These are phyloP conservation scores for Pleoardoris graminearum DNA, from an alignment of 2,329 filamentous ascomycete genomes.

Conservation along the genomic window DNA sequence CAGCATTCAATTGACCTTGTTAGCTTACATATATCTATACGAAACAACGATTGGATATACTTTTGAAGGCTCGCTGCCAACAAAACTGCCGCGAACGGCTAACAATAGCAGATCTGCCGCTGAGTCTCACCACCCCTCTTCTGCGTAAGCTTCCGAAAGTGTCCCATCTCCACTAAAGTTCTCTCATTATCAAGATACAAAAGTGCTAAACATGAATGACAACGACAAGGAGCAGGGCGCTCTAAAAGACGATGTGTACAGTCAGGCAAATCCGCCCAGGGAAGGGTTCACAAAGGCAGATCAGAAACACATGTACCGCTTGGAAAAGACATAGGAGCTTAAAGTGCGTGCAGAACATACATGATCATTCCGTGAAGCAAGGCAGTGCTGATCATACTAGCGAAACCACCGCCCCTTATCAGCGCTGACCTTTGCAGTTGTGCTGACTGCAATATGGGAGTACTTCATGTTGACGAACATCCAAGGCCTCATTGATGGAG, in stretches of 20 bases:
- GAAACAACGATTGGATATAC: no score
- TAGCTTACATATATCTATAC: no score
- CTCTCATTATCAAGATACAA: no score
- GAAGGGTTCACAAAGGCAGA: constrained; percentile 34
- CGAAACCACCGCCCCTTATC: constrained; percentile 41
- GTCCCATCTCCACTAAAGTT: no score
- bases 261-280: neutral
- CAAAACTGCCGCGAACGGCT: neutral
- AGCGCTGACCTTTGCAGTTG: constrained; percentile 39
- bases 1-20: no score
- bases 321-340: constrained; percentile 41
- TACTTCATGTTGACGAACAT: constrained; percentile 39
- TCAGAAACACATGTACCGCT: constrained; percentile 37
- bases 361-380: neutral
- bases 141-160: no score
- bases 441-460: constrained; percentile 40
- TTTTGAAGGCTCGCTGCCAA: no score
- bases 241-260: neutral
- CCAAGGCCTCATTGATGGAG: constrained; percentile 37
- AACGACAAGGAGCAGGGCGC: neutral
- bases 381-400: neutral
- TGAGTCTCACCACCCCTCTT: no score
- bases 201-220: neutral
- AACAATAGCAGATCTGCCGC: neutral
- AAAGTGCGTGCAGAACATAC: constrained; percentile 13